phyloP scores from a whole-genome alignment of 1,139 yeast species.

The Magnusiomyces starmeri region DNA sequence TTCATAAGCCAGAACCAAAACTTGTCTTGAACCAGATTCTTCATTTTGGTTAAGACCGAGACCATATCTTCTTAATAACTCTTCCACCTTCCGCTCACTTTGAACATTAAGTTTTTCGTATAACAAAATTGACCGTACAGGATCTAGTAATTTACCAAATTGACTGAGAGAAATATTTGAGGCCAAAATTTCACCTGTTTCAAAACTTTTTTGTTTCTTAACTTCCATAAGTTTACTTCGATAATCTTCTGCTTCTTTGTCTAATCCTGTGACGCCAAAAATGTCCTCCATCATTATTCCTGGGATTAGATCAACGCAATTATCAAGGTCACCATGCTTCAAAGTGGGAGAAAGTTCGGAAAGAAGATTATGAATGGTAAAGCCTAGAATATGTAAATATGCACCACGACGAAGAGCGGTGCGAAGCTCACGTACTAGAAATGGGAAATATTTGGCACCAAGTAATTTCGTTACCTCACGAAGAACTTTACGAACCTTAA shows the following conservation, averaged over 20 bases:
- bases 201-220: conserved; percentile 80
- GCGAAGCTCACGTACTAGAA: conserved; percentile 69
- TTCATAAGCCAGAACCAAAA: conserved; percentile 68
- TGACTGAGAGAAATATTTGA: conserved; percentile 52
- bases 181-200: conserved; percentile 74
- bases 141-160: conserved; percentile 59
- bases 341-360: conserved; percentile 45
- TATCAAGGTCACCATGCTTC: conserved; percentile 69
- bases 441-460: conserved; percentile 68
- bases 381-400: conserved; percentile 89
- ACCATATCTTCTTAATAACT: conserved; percentile 66
- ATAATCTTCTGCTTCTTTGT: conserved; percentile 92
- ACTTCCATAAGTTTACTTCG: conserved; percentile 84
- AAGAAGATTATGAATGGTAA: conserved; percentile 69
- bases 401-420: conserved; percentile 82
- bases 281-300: conserved; percentile 84
- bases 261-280: conserved; percentile 89
- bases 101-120: conserved; percentile 59
- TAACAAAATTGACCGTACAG: conserved; percentile 56
- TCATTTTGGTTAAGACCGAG: conserved; percentile 67
- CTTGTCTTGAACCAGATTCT: conserved; percentile 51
- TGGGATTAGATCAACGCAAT: conserved; percentile 52
- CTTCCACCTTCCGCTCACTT: conserved; percentile 71
- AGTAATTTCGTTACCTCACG: conserved; percentile 56
- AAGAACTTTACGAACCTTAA: conserved; percentile 71